These are phyloP conservation scores for Mycena crocata DNA, from an alignment of 768 basidiomycete species.

Conservation along the genomic window DNA sequence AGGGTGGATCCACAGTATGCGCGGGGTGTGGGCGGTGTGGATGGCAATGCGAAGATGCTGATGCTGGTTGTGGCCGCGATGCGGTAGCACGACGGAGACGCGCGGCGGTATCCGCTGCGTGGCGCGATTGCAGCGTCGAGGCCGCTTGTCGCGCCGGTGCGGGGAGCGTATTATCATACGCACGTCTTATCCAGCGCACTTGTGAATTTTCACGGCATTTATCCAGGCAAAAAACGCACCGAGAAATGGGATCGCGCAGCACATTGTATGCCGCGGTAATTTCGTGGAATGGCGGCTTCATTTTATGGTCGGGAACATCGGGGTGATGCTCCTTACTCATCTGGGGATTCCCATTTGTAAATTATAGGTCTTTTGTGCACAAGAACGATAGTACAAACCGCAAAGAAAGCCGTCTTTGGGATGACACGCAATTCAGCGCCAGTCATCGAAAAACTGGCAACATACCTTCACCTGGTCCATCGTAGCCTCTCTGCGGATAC, in stretches of 20 bases:
- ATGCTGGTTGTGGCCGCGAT: background rate
- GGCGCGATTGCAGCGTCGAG: constrained; percentile 27
- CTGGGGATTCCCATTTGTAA: background rate
- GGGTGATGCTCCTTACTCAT: constrained; percentile 33
- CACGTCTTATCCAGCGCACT: constrained; percentile 22
- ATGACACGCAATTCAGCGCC: background rate
- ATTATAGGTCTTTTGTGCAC: background rate
- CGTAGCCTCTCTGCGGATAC: constrained; percentile 5
- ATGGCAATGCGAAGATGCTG: background rate
- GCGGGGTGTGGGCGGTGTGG: background rate
- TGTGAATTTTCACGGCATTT: too few species aligned
- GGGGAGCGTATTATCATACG: constrained; percentile 33
- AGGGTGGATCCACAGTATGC: constrained; percentile 14
- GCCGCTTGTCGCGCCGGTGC: background rate
- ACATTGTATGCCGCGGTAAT: constrained; percentile 32
- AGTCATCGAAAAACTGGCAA: background rate
- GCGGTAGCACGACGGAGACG: constrained; percentile 28
- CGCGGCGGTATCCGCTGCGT: constrained; percentile 31
- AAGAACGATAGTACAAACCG: constrained; percentile 8
- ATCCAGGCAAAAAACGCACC: background rate
- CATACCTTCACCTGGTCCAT: constrained; percentile 25
- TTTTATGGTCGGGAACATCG: constrained; percentile 28
- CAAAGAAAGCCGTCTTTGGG: constrained; percentile 27
- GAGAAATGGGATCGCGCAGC: constrained; percentile 29
- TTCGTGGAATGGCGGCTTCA: constrained; percentile 26